Evolutionary conservation across 768 basidiomycete species (phyloP).

Genomic region (Tremella mesenterica): DNA sequence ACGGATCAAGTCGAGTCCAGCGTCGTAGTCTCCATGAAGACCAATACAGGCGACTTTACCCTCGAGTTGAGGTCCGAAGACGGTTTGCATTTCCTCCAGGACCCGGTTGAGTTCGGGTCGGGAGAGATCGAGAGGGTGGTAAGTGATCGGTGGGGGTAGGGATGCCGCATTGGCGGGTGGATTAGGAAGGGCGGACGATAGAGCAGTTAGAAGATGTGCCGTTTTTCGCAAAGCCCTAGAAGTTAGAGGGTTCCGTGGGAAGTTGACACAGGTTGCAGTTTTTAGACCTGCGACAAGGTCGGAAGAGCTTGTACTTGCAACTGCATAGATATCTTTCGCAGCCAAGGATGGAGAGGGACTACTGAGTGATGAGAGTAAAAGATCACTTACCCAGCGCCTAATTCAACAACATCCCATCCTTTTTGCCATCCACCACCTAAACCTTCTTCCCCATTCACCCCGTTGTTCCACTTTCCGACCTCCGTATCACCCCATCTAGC

Average conservation of each 20-base stretch:
- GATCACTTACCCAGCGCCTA: slow-evolving; percentile 81
- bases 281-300: background rate
- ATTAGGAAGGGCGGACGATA: slow-evolving; percentile 49
- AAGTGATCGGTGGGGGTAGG: slow-evolving; percentile 55
- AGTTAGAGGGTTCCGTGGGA: no score
- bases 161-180: slow-evolving; percentile 38
- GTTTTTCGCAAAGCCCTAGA: slow-evolving; percentile 77
- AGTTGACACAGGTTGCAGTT: no score
- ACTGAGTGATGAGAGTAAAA: background rate
- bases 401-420: slow-evolving; percentile 60
- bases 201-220: slow-evolving; percentile 65
- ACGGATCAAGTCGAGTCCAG: slow-evolving; percentile 69
- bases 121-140: slow-evolving; percentile 90
- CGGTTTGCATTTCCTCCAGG: slow-evolving; percentile 57
- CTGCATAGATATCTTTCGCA: no score
- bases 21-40: slow-evolving; percentile 84
- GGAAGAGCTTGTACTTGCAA: no score
- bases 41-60: slow-evolving; percentile 75
- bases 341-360: background rate
- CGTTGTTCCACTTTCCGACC: slow-evolving; percentile 48
- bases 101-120: slow-evolving; percentile 74
- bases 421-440: slow-evolving; percentile 13
- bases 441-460: slow-evolving; percentile 47
- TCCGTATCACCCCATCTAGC: slow-evolving; percentile 44
- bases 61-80: slow-evolving; percentile 51